These are phyloP conservation scores for Thamnidium elegans DNA, from an alignment of 192 early-diverging fungal genomes.

Conservation along the genomic window DNA sequence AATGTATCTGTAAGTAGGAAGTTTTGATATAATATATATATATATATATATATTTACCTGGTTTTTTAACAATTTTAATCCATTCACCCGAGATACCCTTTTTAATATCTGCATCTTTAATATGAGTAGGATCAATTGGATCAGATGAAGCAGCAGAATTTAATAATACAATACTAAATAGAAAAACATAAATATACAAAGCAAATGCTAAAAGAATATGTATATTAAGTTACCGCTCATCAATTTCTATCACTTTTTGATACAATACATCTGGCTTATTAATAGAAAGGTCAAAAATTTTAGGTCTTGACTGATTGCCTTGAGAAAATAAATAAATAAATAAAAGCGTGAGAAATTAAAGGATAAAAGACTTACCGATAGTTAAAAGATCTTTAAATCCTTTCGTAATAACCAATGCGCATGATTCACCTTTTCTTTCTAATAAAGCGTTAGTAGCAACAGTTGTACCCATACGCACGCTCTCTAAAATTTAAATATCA, in stretches of 20 bases:
- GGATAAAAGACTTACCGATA: slow-evolving; percentile 42
- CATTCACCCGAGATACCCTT: slow-evolving; percentile 87
- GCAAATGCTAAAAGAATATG: no score
- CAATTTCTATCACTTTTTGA: slow-evolving; percentile 72
- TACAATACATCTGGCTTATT: slow-evolving; percentile 85
- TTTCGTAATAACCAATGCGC: slow-evolving; percentile 84
- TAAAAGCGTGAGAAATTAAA: neutral
- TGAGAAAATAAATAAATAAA: neutral
- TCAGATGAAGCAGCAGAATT: slow-evolving; percentile 61
- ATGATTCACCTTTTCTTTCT: slow-evolving; percentile 85
- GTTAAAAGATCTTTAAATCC: slow-evolving; percentile 84
- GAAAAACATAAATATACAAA: neutral
- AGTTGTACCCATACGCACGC: slow-evolving; percentile 94
- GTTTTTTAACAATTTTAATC: slow-evolving; percentile 65
- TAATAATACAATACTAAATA: slow-evolving; percentile 71
- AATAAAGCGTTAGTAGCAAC: slow-evolving; percentile 93
- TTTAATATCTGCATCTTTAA: slow-evolving; percentile 37
- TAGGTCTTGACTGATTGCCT: slow-evolving; percentile 91
- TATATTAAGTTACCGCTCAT: slow-evolving; percentile 64
- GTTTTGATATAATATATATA: neutral
- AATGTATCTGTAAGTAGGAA: neutral
- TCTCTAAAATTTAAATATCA: slow-evolving; percentile 16
- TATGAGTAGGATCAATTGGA: slow-evolving; percentile 40
- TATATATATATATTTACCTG: slow-evolving; percentile 43
- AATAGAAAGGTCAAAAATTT: slow-evolving; percentile 92